Percentiles rank a stretch among this genome's conserved stretches.
These are phyloP conservation scores for Geotrichum ghanense DNA, from an alignment of 805 yeast genomes.

Conservation along the genomic window DNA sequence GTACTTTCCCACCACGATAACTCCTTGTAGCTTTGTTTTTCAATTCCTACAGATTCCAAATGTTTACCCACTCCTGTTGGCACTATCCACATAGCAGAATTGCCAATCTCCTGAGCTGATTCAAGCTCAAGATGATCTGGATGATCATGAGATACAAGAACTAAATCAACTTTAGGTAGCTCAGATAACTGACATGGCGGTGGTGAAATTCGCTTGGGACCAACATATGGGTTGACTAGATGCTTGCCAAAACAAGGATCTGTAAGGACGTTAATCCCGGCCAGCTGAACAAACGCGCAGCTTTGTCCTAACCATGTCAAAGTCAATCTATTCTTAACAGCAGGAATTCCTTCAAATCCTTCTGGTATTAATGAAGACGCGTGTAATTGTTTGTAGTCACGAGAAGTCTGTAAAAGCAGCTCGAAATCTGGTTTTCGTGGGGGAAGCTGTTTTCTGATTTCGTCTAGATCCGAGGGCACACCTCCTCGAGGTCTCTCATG, in stretches of 20 bases:
- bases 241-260: conserved; percentile 73
- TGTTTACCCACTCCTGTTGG: conserved; percentile 65
- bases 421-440: conserved; percentile 45
- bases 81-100: conserved; percentile 67
- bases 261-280: conserved; percentile 64
- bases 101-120: conserved; percentile 42
- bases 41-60: conserved; percentile 47
- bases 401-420: conserved; percentile 25
- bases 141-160: conserved; percentile 84
- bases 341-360: conserved; percentile 13
- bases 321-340: conserved; percentile 32
- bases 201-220: conserved; percentile 79
- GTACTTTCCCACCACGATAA: conserved; percentile 88
- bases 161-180: conserved; percentile 57
- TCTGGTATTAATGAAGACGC: conserved; percentile 18
- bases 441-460: conserved; percentile 49
- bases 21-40: conserved; percentile 43
- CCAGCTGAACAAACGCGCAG: conserved; percentile 62
- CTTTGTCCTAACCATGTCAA: conserved; percentile 94
- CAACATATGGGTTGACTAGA: conserved; percentile 49
- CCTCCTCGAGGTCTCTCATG: conserved; percentile 50
- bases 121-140: conserved; percentile 84
- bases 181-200: conserved; percentile 57
- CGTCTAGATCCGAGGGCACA: conserved; percentile 36
- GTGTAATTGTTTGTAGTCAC: conserved; percentile 7